Conservation (phyloP, 441 rosid genomes). For the Theobroma grandiflorum region DNA sequence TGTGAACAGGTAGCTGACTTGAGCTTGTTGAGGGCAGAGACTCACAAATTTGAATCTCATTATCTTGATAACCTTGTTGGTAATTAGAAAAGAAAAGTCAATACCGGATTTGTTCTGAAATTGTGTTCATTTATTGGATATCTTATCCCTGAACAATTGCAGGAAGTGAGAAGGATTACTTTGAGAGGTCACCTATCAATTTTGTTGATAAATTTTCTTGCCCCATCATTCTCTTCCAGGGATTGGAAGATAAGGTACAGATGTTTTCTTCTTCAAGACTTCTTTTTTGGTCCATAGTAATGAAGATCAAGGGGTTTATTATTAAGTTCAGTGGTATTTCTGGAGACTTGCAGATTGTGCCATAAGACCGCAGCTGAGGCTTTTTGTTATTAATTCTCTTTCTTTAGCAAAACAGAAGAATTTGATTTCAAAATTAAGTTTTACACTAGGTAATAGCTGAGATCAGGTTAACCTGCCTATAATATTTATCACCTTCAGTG, state of each 20-base stretch:
- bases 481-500: background rate
- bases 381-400: background rate
- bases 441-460: background rate
- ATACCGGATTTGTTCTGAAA: background rate
- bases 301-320: background rate
- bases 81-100: conserved; percentile 39
- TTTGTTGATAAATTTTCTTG: conserved; percentile 82
- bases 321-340: background rate
- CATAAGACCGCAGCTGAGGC: background rate
- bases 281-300: background rate
- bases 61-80: conserved; percentile 91
- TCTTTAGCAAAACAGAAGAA: background rate
- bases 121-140: conserved; percentile 23
- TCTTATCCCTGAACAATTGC: conserved; percentile 34
- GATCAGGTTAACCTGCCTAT: background rate
- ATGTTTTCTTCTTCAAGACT: background rate
- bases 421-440: background rate
- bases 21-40: conserved; percentile 75
- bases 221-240: conserved; percentile 93
- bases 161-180: conserved; percentile 73
- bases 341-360: background rate
- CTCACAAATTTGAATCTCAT: conserved; percentile 86
- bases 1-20: conserved; percentile 80
- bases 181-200: conserved; percentile 85
- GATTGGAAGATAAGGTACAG: conserved; percentile 89